phyloP scores from a whole-genome alignment of 768 basidiomycete genomes.

The Xerocomellus dryophilus region DNA sequence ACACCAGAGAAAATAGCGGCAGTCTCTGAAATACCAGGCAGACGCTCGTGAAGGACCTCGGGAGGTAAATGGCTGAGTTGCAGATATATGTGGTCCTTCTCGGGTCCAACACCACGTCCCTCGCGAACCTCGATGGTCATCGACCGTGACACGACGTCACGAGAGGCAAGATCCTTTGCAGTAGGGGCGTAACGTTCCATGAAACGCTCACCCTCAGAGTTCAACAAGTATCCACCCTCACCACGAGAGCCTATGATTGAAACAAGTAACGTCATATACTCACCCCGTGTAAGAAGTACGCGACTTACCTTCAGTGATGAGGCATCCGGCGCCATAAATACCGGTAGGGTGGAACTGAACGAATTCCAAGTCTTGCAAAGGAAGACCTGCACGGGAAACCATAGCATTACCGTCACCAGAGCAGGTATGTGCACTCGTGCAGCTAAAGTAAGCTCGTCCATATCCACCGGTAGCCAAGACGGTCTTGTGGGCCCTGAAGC shows the following conservation, averaged over 20 bases:
- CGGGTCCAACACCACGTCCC: constrained; percentile 97
- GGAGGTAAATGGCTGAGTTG: constrained; percentile 97
- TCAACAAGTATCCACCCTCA: constrained; percentile 97
- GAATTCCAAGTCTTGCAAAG: constrained; percentile 95
- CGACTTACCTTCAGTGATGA: constrained; percentile 89
- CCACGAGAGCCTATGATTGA: constrained; percentile 80
- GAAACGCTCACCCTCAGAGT: constrained; percentile 98
- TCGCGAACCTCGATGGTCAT: constrained; percentile 99
- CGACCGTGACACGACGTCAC: constrained; percentile 97
- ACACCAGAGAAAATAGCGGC: constrained; percentile 98
- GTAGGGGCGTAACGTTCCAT: constrained; percentile 99
- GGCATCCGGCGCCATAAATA: constrained; percentile 98
- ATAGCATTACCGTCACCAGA: constrained; percentile 99
- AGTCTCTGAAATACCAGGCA: constrained; percentile 99
- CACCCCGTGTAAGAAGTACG: background rate
- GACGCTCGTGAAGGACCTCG: constrained; percentile 91
- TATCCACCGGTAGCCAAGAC: constrained; percentile 98
- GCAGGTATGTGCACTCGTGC: constrained; percentile 98
- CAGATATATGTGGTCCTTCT: constrained; percentile 95
- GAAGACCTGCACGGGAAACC: constrained; percentile 94
- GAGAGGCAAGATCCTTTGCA: constrained; percentile 98
- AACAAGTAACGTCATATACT: background rate
- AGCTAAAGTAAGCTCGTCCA: constrained; percentile 96
- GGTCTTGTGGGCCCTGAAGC: constrained; percentile 98
- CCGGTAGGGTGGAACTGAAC: constrained; percentile 99